Evolutionary conservation across 768 basidiomycete species (phyloP).

Genomic region (Lactifluus subvellereus): DNA sequence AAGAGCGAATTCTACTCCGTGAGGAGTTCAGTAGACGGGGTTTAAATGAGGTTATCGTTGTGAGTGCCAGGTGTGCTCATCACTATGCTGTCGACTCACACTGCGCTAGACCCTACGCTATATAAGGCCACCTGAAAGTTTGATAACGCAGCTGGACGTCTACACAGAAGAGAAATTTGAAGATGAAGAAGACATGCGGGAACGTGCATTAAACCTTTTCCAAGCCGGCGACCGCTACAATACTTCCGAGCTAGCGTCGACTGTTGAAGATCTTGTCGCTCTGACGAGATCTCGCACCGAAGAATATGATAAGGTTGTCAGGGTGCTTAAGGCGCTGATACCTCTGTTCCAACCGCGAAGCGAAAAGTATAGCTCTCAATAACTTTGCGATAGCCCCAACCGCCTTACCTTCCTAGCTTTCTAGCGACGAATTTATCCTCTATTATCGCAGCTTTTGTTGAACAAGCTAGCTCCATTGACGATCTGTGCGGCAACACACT

Average conservation of each 20-base stretch:
- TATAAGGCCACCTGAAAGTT: constrained; percentile 63
- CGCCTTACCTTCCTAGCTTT: neutral
- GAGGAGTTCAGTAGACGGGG: constrained; percentile 82
- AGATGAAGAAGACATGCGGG: constrained; percentile 79
- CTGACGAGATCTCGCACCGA: constrained; percentile 57
- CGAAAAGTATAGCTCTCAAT: constrained; percentile 40
- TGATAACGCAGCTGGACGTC: constrained; percentile 75
- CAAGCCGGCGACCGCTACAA: constrained; percentile 26
- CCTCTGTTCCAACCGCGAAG: constrained; percentile 53
- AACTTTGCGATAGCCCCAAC: neutral
- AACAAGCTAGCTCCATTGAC: constrained; percentile 11
- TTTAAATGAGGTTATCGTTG: constrained; percentile 77
- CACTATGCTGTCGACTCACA: neutral
- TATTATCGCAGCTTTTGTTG: constrained; percentile 10
- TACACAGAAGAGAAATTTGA: constrained; percentile 88
- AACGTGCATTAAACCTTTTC: constrained; percentile 45
- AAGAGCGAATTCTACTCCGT: constrained; percentile 70
- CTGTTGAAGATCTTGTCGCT: constrained; percentile 54
- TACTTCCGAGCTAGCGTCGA: constrained; percentile 46
- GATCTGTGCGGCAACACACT: constrained; percentile 3
- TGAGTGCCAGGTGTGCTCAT: constrained; percentile 37
- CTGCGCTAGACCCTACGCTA: constrained; percentile 61
- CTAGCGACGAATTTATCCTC: neutral
- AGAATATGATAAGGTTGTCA: constrained; percentile 55
- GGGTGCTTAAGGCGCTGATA: constrained; percentile 52